Evolutionary conservation across 352 stramenopile species (phyloP).

Genomic region (Globisporangium middletonii): DNA sequence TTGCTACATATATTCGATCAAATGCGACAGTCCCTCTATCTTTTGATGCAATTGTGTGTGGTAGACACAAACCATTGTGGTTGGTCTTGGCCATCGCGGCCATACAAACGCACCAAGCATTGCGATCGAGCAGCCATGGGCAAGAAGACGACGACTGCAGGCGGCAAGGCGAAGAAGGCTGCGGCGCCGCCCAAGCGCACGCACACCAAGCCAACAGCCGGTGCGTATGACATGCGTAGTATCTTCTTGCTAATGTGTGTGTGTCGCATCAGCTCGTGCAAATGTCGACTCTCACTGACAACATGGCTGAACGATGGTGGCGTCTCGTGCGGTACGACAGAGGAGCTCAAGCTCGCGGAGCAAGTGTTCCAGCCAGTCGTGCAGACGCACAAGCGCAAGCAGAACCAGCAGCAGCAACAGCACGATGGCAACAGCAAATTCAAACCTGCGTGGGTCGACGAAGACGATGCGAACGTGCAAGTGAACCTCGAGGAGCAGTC

Average conservation of each 20-base stretch:
- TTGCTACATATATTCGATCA: too few species aligned
- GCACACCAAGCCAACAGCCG: constrained; percentile 9
- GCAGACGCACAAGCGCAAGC: constrained; percentile 27
- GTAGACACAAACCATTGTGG: not conserved
- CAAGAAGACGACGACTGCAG: not conserved
- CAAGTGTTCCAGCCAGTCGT: constrained; percentile 44
- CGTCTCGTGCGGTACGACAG: constrained; percentile 7
- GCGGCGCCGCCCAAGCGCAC: not conserved
- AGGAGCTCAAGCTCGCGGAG: constrained; percentile 48
- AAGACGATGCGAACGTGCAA: constrained; percentile 73
- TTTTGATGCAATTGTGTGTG: not conserved
- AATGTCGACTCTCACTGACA: not conserved
- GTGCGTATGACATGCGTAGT: constrained; percentile 1
- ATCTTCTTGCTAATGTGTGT: not conserved
- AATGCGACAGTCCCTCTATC: not conserved
- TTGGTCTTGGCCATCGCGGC: constrained; percentile 1
- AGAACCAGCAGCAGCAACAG: constrained; percentile 13
- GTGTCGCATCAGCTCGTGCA: not conserved
- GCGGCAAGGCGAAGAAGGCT: not conserved
- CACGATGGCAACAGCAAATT: constrained; percentile 16
- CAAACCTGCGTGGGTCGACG: constrained; percentile 80
- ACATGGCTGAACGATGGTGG: not conserved
- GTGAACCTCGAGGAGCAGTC: constrained; percentile 65
- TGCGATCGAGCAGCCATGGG: not conserved
- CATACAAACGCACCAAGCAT: not conserved